Evolutionary conservation across 2,329 filamentous ascomycete genomes (phyloP).

Genomic region (Grosmannia clavigera): DNA sequence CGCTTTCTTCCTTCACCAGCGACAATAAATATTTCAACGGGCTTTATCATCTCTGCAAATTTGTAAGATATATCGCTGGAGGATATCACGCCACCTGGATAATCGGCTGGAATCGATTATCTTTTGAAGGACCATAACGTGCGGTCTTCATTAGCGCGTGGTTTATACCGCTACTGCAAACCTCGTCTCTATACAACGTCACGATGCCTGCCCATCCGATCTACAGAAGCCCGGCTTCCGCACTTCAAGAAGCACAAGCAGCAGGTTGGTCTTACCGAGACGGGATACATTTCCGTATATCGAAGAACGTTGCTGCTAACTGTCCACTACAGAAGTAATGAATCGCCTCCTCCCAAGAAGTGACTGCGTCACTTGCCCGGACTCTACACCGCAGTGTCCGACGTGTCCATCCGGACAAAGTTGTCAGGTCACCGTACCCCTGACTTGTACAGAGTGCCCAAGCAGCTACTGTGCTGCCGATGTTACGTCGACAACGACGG

Average conservation of each 20-base stretch:
- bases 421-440: slow-evolving; percentile 33
- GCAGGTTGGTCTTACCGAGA: neutral
- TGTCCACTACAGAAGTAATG: slow-evolving; percentile 11
- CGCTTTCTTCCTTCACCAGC: neutral
- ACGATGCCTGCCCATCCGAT: neutral
- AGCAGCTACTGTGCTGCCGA: slow-evolving; percentile 30
- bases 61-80: neutral
- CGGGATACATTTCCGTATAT: neutral
- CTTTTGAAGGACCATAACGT: neutral
- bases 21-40: neutral
- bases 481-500: slow-evolving; percentile 10
- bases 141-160: neutral
- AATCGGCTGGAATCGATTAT: neutral
- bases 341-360: slow-evolving; percentile 26
- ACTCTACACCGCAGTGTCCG: slow-evolving; percentile 30
- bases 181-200: neutral
- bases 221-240: neutral
- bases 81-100: neutral
- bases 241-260: neutral
- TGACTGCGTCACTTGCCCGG: slow-evolving; percentile 34
- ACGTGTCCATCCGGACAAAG: slow-evolving; percentile 26
- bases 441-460: slow-evolving; percentile 34
- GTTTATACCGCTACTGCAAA: neutral
- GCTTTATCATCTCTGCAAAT: neutral
- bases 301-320: neutral